These are phyloP conservation scores for Meredithiella fracta DNA, from an alignment of 2,329 filamentous ascomycete species.

Conservation along the genomic window DNA sequence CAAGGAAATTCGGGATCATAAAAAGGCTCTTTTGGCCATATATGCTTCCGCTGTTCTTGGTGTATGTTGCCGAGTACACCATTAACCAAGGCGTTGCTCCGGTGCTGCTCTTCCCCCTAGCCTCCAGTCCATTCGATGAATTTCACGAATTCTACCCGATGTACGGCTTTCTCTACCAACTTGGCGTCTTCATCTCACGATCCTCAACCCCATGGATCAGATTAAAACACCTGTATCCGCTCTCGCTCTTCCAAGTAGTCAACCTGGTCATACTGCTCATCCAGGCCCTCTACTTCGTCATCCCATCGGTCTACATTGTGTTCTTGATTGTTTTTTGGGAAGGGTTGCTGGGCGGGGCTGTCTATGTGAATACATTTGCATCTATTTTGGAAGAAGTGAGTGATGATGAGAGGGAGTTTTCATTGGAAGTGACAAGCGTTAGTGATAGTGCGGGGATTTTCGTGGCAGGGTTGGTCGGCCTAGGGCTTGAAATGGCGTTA, in stretches of 20 bases:
- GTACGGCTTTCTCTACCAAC: slow-evolving; percentile 87
- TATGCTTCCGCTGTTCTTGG: slow-evolving; percentile 81
- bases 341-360: slow-evolving; percentile 72
- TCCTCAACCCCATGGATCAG: slow-evolving; percentile 80
- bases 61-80: slow-evolving; percentile 87
- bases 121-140: slow-evolving; percentile 57
- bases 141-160: slow-evolving; percentile 86
- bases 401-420: slow-evolving; percentile 71
- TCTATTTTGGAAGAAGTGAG: slow-evolving; percentile 77
- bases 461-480: slow-evolving; percentile 68
- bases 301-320: slow-evolving; percentile 74
- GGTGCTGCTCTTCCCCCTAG: slow-evolving; percentile 71
- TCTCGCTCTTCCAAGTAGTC: slow-evolving; percentile 62
- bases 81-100: slow-evolving; percentile 93
- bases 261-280: slow-evolving; percentile 60
- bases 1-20: slow-evolving; percentile 44
- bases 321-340: slow-evolving; percentile 87
- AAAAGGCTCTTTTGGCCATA: slow-evolving; percentile 55
- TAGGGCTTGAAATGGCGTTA: slow-evolving; percentile 63
- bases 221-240: slow-evolving; percentile 64
- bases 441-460: slow-evolving; percentile 87
- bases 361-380: slow-evolving; percentile 93
- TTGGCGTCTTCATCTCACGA: slow-evolving; percentile 86
- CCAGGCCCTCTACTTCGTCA: slow-evolving; percentile 65
- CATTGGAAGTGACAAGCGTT: slow-evolving; percentile 73